Evolutionary conservation across 306 rosid species (phyloP), one percentile per base, ranked within the genome.

Genomic region (Lathyrus oleraceus): DNA sequence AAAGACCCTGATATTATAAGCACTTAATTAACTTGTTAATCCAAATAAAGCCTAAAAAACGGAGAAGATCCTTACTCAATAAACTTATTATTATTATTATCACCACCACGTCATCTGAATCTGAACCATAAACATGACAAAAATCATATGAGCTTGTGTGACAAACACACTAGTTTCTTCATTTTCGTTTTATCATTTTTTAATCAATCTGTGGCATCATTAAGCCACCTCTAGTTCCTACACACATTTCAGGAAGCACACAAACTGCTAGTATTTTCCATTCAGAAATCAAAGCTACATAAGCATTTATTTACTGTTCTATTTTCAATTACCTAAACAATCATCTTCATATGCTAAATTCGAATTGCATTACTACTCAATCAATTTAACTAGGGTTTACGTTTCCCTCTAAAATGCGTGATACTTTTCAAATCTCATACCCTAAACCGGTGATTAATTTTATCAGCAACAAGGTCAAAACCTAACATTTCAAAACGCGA

Each of bases 341-440:
- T 10, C 10, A 57, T 17, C 39, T 38, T 25, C 14, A 56, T 13
- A 58, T 47, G 38, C 38, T 35, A 23, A 64, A 64, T 47, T 65
- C 15, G 5, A 32, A 56, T 65, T 21, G 27, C 73, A 58, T 45
- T 71, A 2, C 21, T 14, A n/a, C 36, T 35, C 27, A 63, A 70
- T 53, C 6, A 20, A 5, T 42, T 25, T 57, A 71, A 30, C 77
- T 77, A 77, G 63, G 71, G 73, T 45, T 54, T 56, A 5, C 21
- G 57, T 54, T 27, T 39, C 62, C 11, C 21, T 53, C 42, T 15
- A 64, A 64, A 77, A 54, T 21, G 25, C 53, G 23, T 44, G 30
- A 48, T 25, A 60, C 15, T 14, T 8, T 61, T 6, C 20, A 40
- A 76, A 60, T 49, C 39, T 2, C 10, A 51, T 23, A 77, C 70